phyloP scores from a whole-genome alignment of 192 early-diverging fungal genomes.

The Pilaira anomala region DNA sequence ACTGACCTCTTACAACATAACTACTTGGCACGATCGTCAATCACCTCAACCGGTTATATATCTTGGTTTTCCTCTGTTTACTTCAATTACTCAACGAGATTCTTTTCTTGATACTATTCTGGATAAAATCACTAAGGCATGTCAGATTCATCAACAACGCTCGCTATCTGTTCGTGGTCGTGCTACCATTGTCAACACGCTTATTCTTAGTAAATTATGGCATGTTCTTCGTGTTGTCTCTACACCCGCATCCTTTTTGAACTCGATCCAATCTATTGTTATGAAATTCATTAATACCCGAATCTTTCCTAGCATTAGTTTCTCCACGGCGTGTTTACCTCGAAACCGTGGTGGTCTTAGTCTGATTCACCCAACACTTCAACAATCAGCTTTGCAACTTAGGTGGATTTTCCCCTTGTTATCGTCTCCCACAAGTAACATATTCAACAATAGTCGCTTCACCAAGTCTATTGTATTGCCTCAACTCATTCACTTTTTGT shows the following conservation, averaged over 20 bases:
- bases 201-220: background rate
- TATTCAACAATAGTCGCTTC: background rate
- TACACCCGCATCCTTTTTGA: background rate
- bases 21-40: background rate
- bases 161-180: background rate
- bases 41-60: no score
- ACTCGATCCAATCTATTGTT: background rate
- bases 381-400: background rate
- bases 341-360: background rate
- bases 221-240: slow-evolving; percentile 6
- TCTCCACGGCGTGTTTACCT: background rate
- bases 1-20: background rate
- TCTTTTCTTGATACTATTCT: background rate
- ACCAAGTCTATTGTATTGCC: background rate
- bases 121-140: background rate
- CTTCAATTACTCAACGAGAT: background rate
- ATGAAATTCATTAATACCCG: background rate
- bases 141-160: background rate
- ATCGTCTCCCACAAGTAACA: background rate
- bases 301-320: background rate
- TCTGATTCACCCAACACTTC: background rate
- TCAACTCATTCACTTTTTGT: background rate
- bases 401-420: background rate
- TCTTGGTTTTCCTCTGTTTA: background rate
- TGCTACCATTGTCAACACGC: background rate